Base-by-base conservation (phyloP, 257 asterid genomes). In the Nicotiana undulata region DNA sequence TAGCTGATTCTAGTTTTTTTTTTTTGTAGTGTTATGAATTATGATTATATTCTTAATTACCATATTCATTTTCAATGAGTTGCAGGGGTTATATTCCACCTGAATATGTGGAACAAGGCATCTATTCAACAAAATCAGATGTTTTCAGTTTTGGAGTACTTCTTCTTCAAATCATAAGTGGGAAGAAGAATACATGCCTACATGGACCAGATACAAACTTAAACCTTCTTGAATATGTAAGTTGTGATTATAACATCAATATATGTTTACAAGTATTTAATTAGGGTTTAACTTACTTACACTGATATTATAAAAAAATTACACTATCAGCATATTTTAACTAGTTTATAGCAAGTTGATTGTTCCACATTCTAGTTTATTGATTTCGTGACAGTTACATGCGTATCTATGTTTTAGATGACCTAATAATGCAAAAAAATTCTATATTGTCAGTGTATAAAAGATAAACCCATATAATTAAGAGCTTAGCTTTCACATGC, bases 51-150 rank as follows among this genome's bases (percentile, higher is more conserved):
- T 64, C 4, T 32, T 31, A 11, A 16, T 11, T n/a, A 6, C 6
- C 28, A 78, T 31, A 29, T 64, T 31, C 24, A 40, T 5, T 28
- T 6, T 52, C 72, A 4, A 59, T 67, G 64, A 60, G 51, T 59
- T 59, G 58, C 65, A 87, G 90, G 60, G 88, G 90, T n/a, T 79
- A 85, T 52, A 75, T 87, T 68, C 88, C 90, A 22, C 90, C 90
- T 5, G 88, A 85, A 70, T 87, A 87, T 76, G 87, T 81, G 63
- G 63, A 76, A 68, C 17, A 77, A 67, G 90, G 90, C 8, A 79
- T 76, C 61, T 87, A 87, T 63, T 87, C 88, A 63, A 83, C 74
- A 44, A 83, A 87, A 70, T 87, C 79, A 3, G 88, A 87, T 37
- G 84, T 87, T 9, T 87, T 65, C 46, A 85, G 90, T 79, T 87